A percentile compares a stretch with the other conserved stretches of the same genome.
phyloP scores from a whole-genome alignment of 164 flowering plant genomes.

The Santalum album region DNA sequence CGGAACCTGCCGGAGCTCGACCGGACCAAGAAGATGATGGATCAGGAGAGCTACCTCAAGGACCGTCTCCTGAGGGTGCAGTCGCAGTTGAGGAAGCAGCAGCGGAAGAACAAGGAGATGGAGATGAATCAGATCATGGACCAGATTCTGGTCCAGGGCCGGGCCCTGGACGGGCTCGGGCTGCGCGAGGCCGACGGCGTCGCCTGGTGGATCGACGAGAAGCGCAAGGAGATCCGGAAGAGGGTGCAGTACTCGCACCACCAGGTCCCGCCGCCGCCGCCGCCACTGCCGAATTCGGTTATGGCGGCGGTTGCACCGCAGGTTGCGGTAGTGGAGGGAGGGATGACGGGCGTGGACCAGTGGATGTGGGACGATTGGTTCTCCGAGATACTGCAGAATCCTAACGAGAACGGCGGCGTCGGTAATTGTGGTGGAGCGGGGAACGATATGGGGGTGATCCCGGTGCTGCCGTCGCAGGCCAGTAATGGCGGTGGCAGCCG shows the following conservation, averaged over 20 bases:
- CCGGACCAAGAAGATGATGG: constrained; percentile 14
- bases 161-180: not conserved
- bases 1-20: constrained; percentile 13
- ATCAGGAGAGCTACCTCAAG: constrained; percentile 17
- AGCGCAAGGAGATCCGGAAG: constrained; percentile 6
- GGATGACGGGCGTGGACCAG: not conserved
- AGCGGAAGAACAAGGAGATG: constrained; percentile 10
- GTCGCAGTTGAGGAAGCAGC: constrained; percentile 7
- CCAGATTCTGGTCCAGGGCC: constrained; percentile 9
- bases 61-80: constrained; percentile 11
- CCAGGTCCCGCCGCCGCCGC: not conserved
- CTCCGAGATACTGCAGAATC: not conserved
- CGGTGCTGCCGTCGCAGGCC: not conserved
- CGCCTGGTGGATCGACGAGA: constrained; percentile 11
- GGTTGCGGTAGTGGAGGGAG: not conserved
- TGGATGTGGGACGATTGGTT: constrained; percentile 1
- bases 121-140: constrained; percentile 13
- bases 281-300: not conserved
- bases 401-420: not conserved
- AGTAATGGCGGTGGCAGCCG: not conserved
- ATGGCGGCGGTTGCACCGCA: not conserved
- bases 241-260: not conserved
- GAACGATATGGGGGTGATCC: too few relatives aligned
- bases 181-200: constrained; percentile 12
- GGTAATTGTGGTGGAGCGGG: not conserved